Percentiles rank a stretch among this genome's conserved stretches.
These are phyloP conservation scores for Gossypium trilobum DNA, from an alignment of 441 rosid genomes.

Conservation along the genomic window DNA sequence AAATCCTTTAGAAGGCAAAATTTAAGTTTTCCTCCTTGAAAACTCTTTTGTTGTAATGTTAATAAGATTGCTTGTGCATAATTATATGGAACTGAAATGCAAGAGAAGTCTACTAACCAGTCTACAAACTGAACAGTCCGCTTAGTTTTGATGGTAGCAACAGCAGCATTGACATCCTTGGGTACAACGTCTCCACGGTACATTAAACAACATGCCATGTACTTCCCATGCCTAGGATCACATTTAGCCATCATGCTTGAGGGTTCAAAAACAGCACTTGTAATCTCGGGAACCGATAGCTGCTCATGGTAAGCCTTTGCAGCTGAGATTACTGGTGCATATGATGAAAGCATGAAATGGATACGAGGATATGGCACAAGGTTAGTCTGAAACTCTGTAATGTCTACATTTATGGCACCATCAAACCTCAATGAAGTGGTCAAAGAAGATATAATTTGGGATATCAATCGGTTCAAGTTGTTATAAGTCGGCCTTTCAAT, in stretches of 20 bases:
- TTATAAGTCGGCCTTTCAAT: constrained; percentile 71
- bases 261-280: constrained; percentile 67
- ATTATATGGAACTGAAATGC: background rate
- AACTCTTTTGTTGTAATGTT: background rate
- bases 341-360: constrained; percentile 81
- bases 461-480: constrained; percentile 65
- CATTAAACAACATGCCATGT: constrained; percentile 82
- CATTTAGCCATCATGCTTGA: constrained; percentile 82
- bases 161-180: constrained; percentile 71
- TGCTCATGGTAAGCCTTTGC: constrained; percentile 77
- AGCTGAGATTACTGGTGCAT: constrained; percentile 75
- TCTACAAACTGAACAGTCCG: constrained; percentile 71
- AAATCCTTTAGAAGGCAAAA: constrained; percentile 10
- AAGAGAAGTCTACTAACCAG: constrained; percentile 40
- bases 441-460: constrained; percentile 63
- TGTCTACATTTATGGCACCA: constrained; percentile 77
- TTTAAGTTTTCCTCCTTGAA: background rate
- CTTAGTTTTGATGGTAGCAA: constrained; percentile 66
- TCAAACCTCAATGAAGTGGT: constrained; percentile 77
- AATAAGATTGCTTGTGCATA: background rate
- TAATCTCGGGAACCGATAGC: constrained; percentile 69
- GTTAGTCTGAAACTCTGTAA: constrained; percentile 73
- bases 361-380: constrained; percentile 85
- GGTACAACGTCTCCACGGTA: constrained; percentile 80
- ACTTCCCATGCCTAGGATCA: constrained; percentile 75